Conservation (phyloP, 345 rosid species). For the Gossypium thurberi region DNA sequence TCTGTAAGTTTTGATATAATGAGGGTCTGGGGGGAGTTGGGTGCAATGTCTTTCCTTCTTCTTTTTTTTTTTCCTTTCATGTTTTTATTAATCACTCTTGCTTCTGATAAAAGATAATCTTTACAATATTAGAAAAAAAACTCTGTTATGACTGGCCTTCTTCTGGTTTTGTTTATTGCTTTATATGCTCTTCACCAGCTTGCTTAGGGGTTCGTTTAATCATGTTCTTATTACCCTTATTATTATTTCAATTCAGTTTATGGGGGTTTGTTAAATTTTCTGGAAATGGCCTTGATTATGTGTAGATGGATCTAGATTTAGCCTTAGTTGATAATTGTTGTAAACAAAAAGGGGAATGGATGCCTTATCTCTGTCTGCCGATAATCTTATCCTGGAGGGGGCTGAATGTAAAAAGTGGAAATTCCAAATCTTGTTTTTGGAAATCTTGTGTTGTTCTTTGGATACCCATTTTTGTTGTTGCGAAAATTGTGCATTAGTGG, state of each 20-base stretch:
- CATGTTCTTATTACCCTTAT: not conserved
- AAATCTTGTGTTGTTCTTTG: not conserved
- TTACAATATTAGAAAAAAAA: not conserved
- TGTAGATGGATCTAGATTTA: not conserved
- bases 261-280: not conserved
- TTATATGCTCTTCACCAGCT: not conserved
- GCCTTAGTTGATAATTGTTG: not conserved
- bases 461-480: not conserved
- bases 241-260: too few species aligned
- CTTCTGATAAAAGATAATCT: not conserved
- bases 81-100: constrained; percentile 1
- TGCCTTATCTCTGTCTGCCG: not conserved
- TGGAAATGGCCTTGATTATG: not conserved
- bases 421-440: not conserved
- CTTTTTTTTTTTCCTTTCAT: not conserved
- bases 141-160: constrained; percentile 1
- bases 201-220: not conserved
- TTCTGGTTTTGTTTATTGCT: not conserved
- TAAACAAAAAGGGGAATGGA: not conserved
- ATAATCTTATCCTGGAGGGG: not conserved
- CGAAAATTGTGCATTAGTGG: not conserved
- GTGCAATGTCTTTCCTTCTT: not conserved
- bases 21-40: constrained; percentile 3
- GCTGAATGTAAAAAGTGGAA: not conserved
- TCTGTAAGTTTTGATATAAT: constrained; percentile 15